A percentile compares a stretch with the other conserved stretches of the same genome.
Evolutionary conservation across 2,329 filamentous ascomycete species (phyloP).

Genomic region (Alternaria solani): DNA sequence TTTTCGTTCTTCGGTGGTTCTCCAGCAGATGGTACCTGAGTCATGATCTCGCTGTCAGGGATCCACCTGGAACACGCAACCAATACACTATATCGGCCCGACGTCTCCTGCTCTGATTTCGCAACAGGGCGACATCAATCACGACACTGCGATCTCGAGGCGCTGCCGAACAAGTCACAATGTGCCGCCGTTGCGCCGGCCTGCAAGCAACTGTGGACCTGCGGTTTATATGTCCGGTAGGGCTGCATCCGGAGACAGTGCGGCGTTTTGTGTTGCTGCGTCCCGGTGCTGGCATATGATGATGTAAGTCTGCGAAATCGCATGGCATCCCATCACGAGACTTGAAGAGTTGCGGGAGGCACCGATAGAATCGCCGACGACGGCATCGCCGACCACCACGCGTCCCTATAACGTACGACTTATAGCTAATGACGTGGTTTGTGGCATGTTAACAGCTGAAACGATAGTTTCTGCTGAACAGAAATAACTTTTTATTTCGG

Average conservation of each 20-base stretch:
- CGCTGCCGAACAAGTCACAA: constrained; percentile 9
- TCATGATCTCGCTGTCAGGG: constrained; percentile 10
- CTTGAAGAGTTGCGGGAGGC: constrained; percentile 6
- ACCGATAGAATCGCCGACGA: constrained; percentile 8
- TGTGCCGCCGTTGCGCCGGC: constrained; percentile 8
- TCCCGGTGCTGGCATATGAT: background rate
- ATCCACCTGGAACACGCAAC: constrained; percentile 10
- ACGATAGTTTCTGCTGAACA: background rate
- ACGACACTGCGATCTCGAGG: constrained; percentile 9
- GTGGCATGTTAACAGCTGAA: background rate
- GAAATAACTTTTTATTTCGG: background rate
- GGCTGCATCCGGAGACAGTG: constrained; percentile 11
- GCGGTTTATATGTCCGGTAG: constrained; percentile 14
- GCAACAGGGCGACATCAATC: background rate
- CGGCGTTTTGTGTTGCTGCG: constrained; percentile 6
- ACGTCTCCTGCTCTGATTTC: constrained; percentile 3
- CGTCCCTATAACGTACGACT: constrained; percentile 11
- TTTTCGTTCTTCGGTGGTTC: constrained; percentile 20
- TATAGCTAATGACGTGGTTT: constrained; percentile 4
- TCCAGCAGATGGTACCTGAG: constrained; percentile 17
- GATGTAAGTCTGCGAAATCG: constrained; percentile 10
- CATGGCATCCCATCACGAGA: constrained; percentile 6
- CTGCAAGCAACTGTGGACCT: background rate
- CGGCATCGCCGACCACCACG: constrained; percentile 7
- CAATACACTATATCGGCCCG: constrained; percentile 10